Base-by-base conservation (phyloP, 305 asterid genomes). In the Nicotiana rustica region DNA sequence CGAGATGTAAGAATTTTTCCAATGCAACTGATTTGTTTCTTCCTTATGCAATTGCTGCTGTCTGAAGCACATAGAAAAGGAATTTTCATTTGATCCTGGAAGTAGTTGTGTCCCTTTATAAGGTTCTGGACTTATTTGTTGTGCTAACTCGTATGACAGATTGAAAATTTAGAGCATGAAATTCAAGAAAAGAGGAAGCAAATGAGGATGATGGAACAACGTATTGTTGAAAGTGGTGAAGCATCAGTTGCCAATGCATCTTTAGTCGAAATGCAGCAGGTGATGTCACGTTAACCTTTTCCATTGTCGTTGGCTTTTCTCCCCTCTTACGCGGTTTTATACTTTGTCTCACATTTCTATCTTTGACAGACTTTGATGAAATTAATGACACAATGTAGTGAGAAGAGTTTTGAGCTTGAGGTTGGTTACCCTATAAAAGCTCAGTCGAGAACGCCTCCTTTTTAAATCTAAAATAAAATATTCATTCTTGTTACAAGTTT, bases 331-430 rank as follows among this genome's bases (percentile, higher is more conserved):
- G 29, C 10, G 41, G 19, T 80, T 9, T 41, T 81, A 67, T 33
- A 67, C 56, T 80, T 55, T 36, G 17, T 66, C 68, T 61, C 19
- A 17, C 38, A 21, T 67, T 82, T 10, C 64, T 19, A 62, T 81
- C 25, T 60, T 64, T 75, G 83, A 73, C 97, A 97, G 99, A 89
- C 97, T 4, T 84, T 93, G 87, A 88, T 79, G 88, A 92, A 91
- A 82, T 86, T 95, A 91, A 93, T 86, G 95, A 86, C 97, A 67
- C 97, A 97, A 88, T 97, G 97, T 84, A 91, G 90, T 86, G 99
- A 97, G 90, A 92, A 90, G 86, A 89, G 92, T 79, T 97, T 95
- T 82, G 99, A 94, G 90, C 98, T 97, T 64, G 99, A 97, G 98
- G 99, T 94, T 85, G 66, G 86, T 83, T 44, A 71, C 57, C 71